phyloP scores from a whole-genome alignment of 1,284 basidiomycete genomes.

The Austroboletus olivaceoglutinosus region DNA sequence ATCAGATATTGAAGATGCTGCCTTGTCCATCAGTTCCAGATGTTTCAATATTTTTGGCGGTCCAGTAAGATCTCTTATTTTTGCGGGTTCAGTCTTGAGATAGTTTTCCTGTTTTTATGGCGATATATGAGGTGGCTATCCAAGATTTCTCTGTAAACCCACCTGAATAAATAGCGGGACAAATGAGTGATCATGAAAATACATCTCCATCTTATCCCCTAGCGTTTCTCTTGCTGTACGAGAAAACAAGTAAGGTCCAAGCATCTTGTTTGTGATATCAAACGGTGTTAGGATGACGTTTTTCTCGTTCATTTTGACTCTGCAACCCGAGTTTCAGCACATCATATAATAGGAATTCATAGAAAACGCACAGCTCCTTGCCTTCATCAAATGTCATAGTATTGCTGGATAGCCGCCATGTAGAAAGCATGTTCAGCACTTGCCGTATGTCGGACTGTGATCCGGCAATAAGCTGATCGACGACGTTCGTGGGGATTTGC shows the following conservation, averaged over 20 bases:
- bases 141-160: neutral
- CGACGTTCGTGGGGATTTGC: conserved; percentile 85
- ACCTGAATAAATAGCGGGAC: conserved; percentile 95
- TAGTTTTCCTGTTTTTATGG: conserved; percentile 76
- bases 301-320: conserved; percentile 89
- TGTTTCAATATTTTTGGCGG: conserved; percentile 68
- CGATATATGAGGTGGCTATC: neutral
- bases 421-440: conserved; percentile 97
- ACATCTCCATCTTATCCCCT: conserved; percentile 91
- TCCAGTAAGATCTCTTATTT: conserved; percentile 56
- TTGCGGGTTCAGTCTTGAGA: conserved; percentile 75
- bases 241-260: conserved; percentile 89
- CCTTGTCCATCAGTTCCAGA: conserved; percentile 82
- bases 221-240: conserved; percentile 78
- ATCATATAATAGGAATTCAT: neutral
- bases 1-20: conserved; percentile 90
- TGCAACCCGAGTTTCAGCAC: conserved; percentile 32
- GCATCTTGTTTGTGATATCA: conserved; percentile 80
- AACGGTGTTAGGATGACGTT: conserved; percentile 90
- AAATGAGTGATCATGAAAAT: conserved; percentile 95
- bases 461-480: conserved; percentile 88
- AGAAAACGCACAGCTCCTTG: conserved; percentile 71
- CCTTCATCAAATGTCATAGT: conserved; percentile 90
- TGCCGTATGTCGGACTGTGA: conserved; percentile 95
- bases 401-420: conserved; percentile 80